Evolutionary conservation across 495 filamentous ascomycete species (phyloP), one percentile per base, ranked within the genome.

Genomic region (Tuber magnatum): DNA sequence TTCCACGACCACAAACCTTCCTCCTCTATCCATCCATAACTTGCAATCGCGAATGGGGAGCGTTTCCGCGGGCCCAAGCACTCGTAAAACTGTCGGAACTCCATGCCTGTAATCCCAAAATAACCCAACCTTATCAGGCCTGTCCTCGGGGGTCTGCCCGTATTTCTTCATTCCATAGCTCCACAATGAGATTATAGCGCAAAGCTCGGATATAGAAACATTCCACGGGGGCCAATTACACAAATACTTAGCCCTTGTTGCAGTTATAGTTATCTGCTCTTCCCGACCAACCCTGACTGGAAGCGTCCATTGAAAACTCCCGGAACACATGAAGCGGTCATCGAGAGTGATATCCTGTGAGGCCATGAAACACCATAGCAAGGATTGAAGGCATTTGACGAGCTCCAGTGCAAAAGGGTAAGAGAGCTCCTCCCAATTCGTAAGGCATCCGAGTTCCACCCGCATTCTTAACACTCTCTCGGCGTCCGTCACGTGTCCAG

Each of bases 121-220:
- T 28, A n/a, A 61, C n/a, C 51, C 12, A 2, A 28, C 42, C 68
- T 32, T 12, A 38, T 75, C 69, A 1, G 48, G n/a, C 44, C 42
- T 70, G 48, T 73, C 42, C n/a, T 38, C 69, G 14, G 43, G 20
- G 28, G 69, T 20, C 35, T 72, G 68, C 46, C 73, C 43, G n/a
- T 73, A 28, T 39, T 39, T 43, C 24, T 48, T 39, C 46, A 41
- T 70, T 70, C 69, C n/a, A 61, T 32, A 61, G 51, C 51, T 61
- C 74, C 74, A 76, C 68, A 76, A 69, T 20, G 41, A 76, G 40
- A 76, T 42, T 3, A 76, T 72, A 68, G 74, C 74, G 10, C 56
- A 61, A 40, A 76, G 38, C 32, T 76, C 41, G n/a, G 22, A 48
- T 46, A 42, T 39, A 20, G 72, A 61, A 20, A 51, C 69, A 69